Base-by-base conservation (phyloP, 2,329 filamentous ascomycete genomes). In the Pseudopyricularia javanii region DNA sequence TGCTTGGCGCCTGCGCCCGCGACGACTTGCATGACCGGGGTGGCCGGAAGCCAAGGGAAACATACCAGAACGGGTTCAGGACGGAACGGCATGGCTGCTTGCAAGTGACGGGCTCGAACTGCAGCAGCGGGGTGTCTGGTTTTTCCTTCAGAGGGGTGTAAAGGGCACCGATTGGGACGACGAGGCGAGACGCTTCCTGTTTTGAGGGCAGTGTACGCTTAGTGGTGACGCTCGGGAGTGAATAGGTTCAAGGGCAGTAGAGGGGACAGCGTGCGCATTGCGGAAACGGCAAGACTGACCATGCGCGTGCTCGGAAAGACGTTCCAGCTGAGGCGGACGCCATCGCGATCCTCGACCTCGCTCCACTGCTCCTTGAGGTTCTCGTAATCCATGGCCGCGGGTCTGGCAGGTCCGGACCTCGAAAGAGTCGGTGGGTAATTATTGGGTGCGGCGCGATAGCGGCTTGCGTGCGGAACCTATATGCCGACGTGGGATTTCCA, bases 91-190 rank as follows among this genome's bases (percentile, higher is more conserved):
- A 98, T 56, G 93, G 93, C 67, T 87, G 82, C 72, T 96, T 96
- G 83, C 93, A 98, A 56, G 88, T 91, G 43, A 98, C 89, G 17
- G 93, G 93, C 71, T 97, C 91, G 70, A 97, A 97, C 67, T 94
- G 88, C 52, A 98, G 78, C 57, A 95, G 73, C 53, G 91, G 89
- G 24, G 88, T 88, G 58, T 95, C 86, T 22, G 86, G 82, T 74
- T 94, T 94, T 73, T 96, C 91, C 72, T 97, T 97, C 62, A 96
- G 73, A 5, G 91, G 91, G 2, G 91, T 98, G 70, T 97, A 97
- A 49, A 96, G 79, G 59, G 90, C 91, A 67, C 91, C 93, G 63
- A 98, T 96, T 56, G 93, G 93, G 34, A 97, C 93, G 58, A 96
- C 91, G 52, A 96, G 82, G 56, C 91, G 82, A 55, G 90, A 95